Conservation (phyloP, 768 basidiomycete species). For the Rossbeevera mucosa region DNA sequence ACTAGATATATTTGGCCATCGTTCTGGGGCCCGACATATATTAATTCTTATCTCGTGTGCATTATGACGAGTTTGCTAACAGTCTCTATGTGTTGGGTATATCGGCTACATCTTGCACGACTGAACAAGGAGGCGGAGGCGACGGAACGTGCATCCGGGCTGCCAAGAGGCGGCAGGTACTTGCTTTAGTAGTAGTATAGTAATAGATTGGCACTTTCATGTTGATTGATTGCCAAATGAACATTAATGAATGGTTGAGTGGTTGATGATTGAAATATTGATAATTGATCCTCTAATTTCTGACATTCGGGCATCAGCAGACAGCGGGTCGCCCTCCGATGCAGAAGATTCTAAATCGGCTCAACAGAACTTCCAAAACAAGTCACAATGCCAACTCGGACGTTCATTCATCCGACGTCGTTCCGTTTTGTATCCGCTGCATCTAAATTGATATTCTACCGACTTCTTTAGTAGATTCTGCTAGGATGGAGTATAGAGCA, state of each 20-base stretch:
- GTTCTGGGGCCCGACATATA: constrained; percentile 66
- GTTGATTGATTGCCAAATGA: neutral
- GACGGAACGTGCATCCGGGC: constrained; percentile 34
- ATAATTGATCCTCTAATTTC: too few relatives aligned
- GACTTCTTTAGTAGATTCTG: neutral
- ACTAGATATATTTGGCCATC: constrained; percentile 60
- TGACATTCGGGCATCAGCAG: too few relatives aligned
- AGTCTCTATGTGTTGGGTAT: constrained; percentile 45
- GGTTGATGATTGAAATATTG: neutral
- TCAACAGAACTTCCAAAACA: neutral
- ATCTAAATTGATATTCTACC: neutral
- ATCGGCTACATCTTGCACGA: constrained; percentile 39
- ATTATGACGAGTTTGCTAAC: constrained; percentile 49
- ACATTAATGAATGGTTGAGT: too few relatives aligned
- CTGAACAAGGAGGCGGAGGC: constrained; percentile 38
- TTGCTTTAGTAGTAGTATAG: constrained; percentile 36
- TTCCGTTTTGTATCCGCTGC: neutral
- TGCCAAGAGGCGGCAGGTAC: constrained; percentile 41
- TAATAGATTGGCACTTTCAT: neutral
- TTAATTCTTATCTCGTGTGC: constrained; percentile 69
- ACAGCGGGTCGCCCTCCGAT: too few relatives aligned
- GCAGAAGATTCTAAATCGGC: neutral
- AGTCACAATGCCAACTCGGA: neutral
- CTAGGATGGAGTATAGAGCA: constrained; percentile 8
- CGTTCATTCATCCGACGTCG: neutral